A percentile compares a stretch with the other conserved stretches of the same genome.
phyloP scores from a whole-genome alignment of 768 basidiomycete genomes.

The Hebeloma cylindrosporum region DNA sequence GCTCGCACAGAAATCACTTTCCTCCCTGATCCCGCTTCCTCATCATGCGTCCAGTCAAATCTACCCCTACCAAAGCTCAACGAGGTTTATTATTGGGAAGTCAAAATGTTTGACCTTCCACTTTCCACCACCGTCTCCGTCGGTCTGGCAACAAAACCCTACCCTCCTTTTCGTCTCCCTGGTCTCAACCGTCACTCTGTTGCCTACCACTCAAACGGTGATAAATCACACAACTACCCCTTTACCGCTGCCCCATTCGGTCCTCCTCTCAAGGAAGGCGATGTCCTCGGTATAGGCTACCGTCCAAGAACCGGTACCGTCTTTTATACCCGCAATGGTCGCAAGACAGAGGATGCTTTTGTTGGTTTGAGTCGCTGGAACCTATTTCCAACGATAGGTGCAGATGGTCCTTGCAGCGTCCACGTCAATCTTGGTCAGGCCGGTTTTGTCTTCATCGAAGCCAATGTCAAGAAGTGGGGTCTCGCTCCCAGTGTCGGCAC shows the following conservation, averaged over 20 bases:
- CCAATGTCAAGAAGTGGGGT: conserved; percentile 99
- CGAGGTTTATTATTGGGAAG: conserved; percentile 99
- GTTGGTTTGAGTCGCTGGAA: conserved; percentile 88
- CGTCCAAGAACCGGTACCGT: conserved; percentile 95
- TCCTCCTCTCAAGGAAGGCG: conserved; percentile 84
- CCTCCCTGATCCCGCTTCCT: conserved; percentile 92
- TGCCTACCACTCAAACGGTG: conserved; percentile 94
- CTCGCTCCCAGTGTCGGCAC: conserved; percentile 96
- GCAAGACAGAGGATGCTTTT: conserved; percentile 96
- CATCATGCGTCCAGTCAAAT: conserved; percentile 95
- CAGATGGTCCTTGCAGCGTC: conserved; percentile 93
- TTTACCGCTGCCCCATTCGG: conserved; percentile 88
- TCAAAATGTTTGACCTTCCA: conserved; percentile 98
- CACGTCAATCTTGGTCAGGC: conserved; percentile 98
- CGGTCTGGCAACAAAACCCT: conserved; percentile 95
- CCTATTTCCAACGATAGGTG: conserved; percentile 95
- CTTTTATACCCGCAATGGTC: conserved; percentile 98
- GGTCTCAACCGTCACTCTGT: conserved; percentile 86
- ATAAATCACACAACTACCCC: conserved; percentile 96
- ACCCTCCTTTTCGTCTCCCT: conserved; percentile 90
- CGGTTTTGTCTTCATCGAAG: conserved; percentile 99
- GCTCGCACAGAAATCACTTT: conserved; percentile 97
- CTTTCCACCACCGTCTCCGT: conserved; percentile 84
- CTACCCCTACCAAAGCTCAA: conserved; percentile 96
- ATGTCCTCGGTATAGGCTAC: conserved; percentile 94